Evolutionary conservation across 1,284 basidiomycete genomes (phyloP).

Genomic region (Paramarasmius palmivorus): DNA sequence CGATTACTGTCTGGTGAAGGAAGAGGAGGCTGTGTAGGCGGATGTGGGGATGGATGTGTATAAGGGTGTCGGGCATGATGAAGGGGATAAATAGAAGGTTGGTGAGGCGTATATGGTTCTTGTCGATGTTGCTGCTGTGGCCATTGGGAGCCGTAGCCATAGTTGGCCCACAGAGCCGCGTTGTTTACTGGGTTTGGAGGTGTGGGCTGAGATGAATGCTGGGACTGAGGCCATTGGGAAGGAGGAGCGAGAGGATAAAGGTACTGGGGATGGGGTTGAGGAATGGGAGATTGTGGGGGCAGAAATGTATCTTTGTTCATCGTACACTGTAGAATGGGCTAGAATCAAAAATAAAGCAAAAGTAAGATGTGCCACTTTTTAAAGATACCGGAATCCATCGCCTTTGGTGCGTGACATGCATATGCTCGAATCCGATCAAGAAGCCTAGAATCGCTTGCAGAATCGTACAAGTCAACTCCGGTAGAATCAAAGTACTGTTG

Average conservation of each 20-base stretch:
- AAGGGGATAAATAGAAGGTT: constrained; percentile 63
- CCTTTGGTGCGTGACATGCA: too few species aligned
- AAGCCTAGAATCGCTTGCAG: too few species aligned
- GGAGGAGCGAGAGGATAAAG: constrained; percentile 79
- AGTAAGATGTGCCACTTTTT: too few species aligned
- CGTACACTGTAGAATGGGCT: not conserved
- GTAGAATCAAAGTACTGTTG: too few species aligned
- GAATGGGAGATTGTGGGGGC: constrained; percentile 62
- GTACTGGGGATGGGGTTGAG: constrained; percentile 68
- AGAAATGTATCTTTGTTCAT: constrained; percentile 85
- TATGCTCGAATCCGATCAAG: too few species aligned
- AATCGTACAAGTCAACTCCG: too few species aligned
- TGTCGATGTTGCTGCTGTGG: constrained; percentile 65
- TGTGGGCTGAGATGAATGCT: constrained; percentile 47
- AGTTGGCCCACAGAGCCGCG: constrained; percentile 73
- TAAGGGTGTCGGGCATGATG: too few species aligned
- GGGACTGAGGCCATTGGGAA: too few species aligned
- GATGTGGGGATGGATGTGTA: too few species aligned
- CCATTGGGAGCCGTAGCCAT: constrained; percentile 73
- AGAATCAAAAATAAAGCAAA: too few species aligned
- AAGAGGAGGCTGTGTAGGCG: constrained; percentile 37
- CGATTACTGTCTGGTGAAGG: constrained; percentile 46
- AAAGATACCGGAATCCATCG: too few species aligned
- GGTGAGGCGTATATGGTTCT: constrained; percentile 76
- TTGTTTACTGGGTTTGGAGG: constrained; percentile 39